phyloP scores from a whole-genome alignment of 2,329 filamentous ascomycete species.

The Penicillium sumatraense region DNA sequence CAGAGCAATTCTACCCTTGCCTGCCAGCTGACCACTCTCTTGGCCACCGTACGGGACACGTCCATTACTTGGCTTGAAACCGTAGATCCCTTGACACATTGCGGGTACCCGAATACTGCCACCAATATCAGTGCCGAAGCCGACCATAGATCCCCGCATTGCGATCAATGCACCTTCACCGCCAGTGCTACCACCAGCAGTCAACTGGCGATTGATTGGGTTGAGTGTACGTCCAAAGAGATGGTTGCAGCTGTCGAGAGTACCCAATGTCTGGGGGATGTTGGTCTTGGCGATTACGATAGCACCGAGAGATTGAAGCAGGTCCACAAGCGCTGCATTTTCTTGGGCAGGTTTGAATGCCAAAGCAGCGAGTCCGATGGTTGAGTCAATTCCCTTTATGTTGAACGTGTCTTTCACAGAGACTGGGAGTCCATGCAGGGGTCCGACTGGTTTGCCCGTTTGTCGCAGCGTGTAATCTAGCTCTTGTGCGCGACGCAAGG shows the following conservation, averaged over 20 bases:
- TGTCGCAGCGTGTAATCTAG: constrained; percentile 52
- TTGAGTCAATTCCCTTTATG: constrained; percentile 57
- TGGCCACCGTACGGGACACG: constrained; percentile 60
- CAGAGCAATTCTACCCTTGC: constrained; percentile 56
- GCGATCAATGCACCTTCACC: constrained; percentile 67
- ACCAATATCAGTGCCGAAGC: constrained; percentile 66
- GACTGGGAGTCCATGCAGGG: constrained; percentile 67
- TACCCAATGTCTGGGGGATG: constrained; percentile 62
- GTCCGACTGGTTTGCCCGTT: constrained; percentile 55
- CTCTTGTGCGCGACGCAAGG: constrained; percentile 51
- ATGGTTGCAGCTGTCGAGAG: constrained; percentile 64
- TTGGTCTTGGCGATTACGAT: constrained; percentile 74
- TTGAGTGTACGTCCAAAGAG: constrained; percentile 67
- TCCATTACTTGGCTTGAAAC: constrained; percentile 54
- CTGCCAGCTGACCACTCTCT: constrained; percentile 52
- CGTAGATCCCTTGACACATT: constrained; percentile 58
- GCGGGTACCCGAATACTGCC: constrained; percentile 53
- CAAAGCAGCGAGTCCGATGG: constrained; percentile 63
- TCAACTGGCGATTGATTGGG: constrained; percentile 64
- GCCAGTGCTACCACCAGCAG: constrained; percentile 68
- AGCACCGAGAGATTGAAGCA: constrained; percentile 65
- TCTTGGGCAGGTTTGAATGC: constrained; percentile 62
- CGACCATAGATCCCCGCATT: constrained; percentile 62
- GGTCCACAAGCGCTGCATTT: constrained; percentile 62
- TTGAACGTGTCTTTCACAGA: constrained; percentile 55